Base-by-base conservation (phyloP, 805 yeast species). In the Metschnikowia santaceciliae region DNA sequence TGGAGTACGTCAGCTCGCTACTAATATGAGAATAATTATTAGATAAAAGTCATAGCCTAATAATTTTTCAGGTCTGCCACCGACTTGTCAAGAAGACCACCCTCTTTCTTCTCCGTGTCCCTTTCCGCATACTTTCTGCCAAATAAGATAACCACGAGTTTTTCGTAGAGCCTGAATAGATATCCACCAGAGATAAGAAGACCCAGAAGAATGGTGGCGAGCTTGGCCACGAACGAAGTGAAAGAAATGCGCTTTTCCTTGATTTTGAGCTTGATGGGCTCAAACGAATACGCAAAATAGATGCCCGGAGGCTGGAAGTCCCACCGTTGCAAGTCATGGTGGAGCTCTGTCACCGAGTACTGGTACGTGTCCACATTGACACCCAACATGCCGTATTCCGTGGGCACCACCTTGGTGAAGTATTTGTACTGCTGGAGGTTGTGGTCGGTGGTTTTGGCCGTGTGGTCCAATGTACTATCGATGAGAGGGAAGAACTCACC, bases 401-500 rank as follows among this genome's bases (percentile, higher is more conserved):
- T 90, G 14, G 98, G 97, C 5, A 94, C 95, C 3, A 94, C 88
- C 15, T 84, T 81, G 56, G 90, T 61, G 57, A 76, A 80, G 67
- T 94, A 94, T 47, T 80, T 80, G 67, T 74, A 88, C 1, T 76
- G 66, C 51, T 78, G 82, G 17, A 74, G 53, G 20, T 76, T 71
- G 2, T 78, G 74, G 0, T 73, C 71, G 1, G 90, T 77, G 15
- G 68, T 64, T 57, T 84, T 80, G 0, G 82, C 86, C 0, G 92
- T 84, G 43, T 75, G 76, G 66, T 94, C 98, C 55, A 94, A 76
- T n/a, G 97, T 96, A 63, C 92, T 92, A 58, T 85, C 78, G 55
- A 91, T 76, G 59, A 80, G 86, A 3, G 99, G 97, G 62, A 82
- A 90, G 67, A 86, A 90, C 35, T 82, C 88, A 13, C 99, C 99